Base-by-base conservation (phyloP, 768 basidiomycete genomes). In the Lentinula sp. region DNA sequence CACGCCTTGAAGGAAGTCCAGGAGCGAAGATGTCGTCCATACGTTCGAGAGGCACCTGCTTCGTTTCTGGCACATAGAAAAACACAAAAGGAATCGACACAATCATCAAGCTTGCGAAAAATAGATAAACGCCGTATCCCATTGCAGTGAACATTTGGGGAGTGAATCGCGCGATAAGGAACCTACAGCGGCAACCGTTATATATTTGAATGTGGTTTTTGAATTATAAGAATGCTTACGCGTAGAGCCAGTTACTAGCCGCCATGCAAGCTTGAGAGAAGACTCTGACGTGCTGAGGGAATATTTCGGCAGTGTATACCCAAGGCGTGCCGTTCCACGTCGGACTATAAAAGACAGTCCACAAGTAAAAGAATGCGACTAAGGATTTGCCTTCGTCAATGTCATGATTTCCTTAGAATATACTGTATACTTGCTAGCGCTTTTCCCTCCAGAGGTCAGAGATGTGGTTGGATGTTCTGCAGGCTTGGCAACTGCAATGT, bases 291-390 rank as follows among this genome's bases (percentile, higher is more conserved):
- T 76, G 74, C 55, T 75, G 74, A 9, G 76, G 77, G 37, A 56
- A 80, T 55, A 79, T 70, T 60, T 78, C 80, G 15, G 76, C 73
- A 23, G 70, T 70, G 16, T 80, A 71, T 34, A 80, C 76, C 79
- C 79, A 80, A 2, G 78, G 77, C 1, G 78, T 76, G 11, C 78
- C 80, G 59, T 80, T 80, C 73, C 76, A 78, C 0, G 72, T 71
- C 5, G 76, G 72, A 1, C 70, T 71, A 60, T 76, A 77, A 62
- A 73, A 76, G 11, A 73, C 66, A 0, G 73, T 75, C 72, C 73
- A 77, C 23, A 76, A 65, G 63, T 75, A 76, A 60, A 75, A 75
- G 64, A 75, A 72, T 5, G 69, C 72, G 37, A 75, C 70, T 69
- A 23, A 6, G 7, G 8, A 23, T 3, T 23, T 16, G 5, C 34